Evolutionary conservation across 805 yeast species (phyloP), one percentile per base, ranked within the genome.

Genomic region (Cyberlindnera maclurae): DNA sequence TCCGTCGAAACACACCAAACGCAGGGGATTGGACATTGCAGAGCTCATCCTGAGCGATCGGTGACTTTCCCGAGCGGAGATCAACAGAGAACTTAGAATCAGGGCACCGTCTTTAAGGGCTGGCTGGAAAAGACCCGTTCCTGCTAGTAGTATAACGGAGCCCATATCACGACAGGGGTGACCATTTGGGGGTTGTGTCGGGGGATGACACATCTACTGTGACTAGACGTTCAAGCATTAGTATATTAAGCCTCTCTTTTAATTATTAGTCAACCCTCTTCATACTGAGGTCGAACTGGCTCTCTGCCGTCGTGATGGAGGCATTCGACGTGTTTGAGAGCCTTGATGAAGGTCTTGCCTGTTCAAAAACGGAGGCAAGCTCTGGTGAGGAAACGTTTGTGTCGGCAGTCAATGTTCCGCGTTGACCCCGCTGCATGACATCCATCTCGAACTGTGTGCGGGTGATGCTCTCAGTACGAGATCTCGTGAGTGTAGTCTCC

Each of bases 311-410:
- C 3, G 48, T 44, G 10, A 38, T 29, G 5, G 47, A 43, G 3
- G 58, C 57, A 34, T 57, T 59, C 7, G 67, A 63, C 20, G 65
- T 53, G 40, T 62, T 53, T 12, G 63, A 59, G 29, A 50, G 45
- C 10, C 43, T 35, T n/a, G 49, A 39, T 34, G 45, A 37, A 5
- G 53, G 52, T 15, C 47, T 49, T 15, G 45, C 52, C 24, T 40
- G 36, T 24, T 43, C 47, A 31, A 37, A 41, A 11, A 37, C 40
- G 38, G 60, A 60, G 12, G 22, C 13, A 26, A 15, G 45, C 1
- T 58, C 54, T 48, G 50, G 50, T 17, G 33, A 16, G 37, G 31
- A 51, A 12, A 43, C 27, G 15, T 42, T 47, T 3, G 47, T 38
- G 16, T 36, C 46, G 13, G 41, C 51, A 11, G 37, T 27, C n/a